phyloP scores from a whole-genome alignment of 306 rosid genomes.

The Nissolia schottii region DNA sequence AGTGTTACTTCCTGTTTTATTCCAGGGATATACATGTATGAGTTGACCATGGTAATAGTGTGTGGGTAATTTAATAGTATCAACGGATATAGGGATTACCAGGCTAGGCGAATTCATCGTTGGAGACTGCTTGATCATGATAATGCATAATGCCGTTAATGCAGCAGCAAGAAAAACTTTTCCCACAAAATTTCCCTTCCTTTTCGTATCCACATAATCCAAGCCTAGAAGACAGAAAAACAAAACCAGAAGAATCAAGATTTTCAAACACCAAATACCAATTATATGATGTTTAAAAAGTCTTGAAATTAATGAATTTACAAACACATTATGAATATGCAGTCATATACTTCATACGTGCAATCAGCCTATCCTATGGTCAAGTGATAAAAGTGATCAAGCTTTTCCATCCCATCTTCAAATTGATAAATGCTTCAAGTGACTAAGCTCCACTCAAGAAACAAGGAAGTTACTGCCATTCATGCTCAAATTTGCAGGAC shows the following conservation, averaged over 20 bases:
- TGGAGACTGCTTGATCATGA: constrained; percentile 84
- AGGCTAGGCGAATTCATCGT: constrained; percentile 55
- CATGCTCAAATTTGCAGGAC: background rate
- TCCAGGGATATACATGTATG: background rate
- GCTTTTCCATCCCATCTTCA: constrained; percentile 12
- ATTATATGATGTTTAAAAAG: too few relatives aligned
- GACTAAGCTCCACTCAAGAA: background rate
- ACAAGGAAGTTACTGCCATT: background rate
- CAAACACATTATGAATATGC: background rate
- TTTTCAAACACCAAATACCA: background rate
- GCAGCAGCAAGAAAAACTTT: constrained; percentile 77
- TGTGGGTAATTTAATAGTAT: background rate
- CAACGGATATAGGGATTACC: constrained; percentile 41
- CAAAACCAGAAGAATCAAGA: background rate
- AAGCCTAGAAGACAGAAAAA: constrained; percentile 44
- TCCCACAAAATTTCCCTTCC: constrained; percentile 75
- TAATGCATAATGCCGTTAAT: constrained; percentile 66
- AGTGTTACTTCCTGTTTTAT: background rate
- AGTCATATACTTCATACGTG: background rate
- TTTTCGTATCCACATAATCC: constrained; percentile 79
- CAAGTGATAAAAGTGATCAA: background rate
- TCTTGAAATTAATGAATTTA: background rate
- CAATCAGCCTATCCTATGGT: constrained; percentile 6
- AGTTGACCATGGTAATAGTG: background rate
- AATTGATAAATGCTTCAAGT: constrained; percentile 11